phyloP scores from a whole-genome alignment of 305 asterid species.

The Fraxinus velutina region DNA sequence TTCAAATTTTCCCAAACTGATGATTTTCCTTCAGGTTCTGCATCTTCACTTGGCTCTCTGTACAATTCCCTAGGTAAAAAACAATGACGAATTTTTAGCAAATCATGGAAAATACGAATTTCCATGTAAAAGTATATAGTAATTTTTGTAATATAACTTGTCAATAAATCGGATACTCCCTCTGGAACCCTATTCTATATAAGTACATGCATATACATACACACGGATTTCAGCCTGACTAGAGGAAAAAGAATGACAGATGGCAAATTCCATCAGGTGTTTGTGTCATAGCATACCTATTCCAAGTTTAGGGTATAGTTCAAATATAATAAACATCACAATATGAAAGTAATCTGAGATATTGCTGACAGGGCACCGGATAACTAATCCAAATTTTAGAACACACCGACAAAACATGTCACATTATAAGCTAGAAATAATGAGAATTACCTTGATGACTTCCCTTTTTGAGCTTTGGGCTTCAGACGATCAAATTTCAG shows the following conservation, averaged over 20 bases:
- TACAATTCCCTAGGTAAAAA: conserved; percentile 37
- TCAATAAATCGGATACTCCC: neutral
- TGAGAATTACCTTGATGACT: conserved; percentile 35
- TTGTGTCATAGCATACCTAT: neutral
- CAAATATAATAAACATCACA: neutral
- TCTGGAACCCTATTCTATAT: neutral
- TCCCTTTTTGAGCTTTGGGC: conserved; percentile 24
- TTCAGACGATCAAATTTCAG: conserved; percentile 24
- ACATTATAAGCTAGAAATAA: neutral
- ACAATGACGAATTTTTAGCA: neutral
- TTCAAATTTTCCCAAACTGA: conserved; percentile 64
- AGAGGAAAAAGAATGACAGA: neutral
- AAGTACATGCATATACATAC: neutral
- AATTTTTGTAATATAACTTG: neutral
- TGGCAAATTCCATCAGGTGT: neutral
- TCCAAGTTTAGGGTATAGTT: neutral
- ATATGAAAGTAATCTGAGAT: neutral
- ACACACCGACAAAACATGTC: neutral
- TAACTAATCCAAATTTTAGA: neutral
- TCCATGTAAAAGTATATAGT: neutral
- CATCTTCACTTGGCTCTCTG: conserved; percentile 30
- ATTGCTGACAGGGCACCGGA: neutral
- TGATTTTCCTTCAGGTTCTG: conserved; percentile 34
- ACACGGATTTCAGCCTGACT: neutral
- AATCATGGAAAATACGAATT: neutral